A percentile compares a stretch with the other conserved stretches of the same genome.
Evolutionary conservation across 768 basidiomycete genomes (phyloP).

Genomic region (Pleurotus tuber-regium): DNA sequence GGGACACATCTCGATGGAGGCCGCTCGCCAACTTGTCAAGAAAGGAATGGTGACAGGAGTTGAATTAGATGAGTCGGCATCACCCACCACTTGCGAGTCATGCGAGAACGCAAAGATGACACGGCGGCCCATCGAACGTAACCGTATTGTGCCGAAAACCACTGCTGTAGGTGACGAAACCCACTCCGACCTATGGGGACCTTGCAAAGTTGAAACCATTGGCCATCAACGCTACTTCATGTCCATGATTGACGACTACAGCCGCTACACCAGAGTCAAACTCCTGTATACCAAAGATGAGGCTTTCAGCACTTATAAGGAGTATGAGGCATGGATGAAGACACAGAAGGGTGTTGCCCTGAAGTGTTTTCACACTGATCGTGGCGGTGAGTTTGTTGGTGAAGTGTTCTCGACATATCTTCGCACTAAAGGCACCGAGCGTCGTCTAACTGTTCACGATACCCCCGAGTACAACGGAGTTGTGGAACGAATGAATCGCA

Average conservation of each 20-base stretch:
- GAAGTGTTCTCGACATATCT: conserved; percentile 24
- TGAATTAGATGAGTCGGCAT: conserved; percentile 16
- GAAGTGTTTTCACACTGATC: conserved; percentile 27
- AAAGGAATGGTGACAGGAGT: conserved; percentile 22
- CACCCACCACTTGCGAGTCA: conserved; percentile 20
- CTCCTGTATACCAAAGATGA: conserved; percentile 21
- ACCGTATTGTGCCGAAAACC: conserved; percentile 10
- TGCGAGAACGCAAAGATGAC: conserved; percentile 30
- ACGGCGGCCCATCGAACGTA: conserved; percentile 13
- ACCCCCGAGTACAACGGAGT: conserved; percentile 36
- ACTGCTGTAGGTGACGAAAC: conserved; percentile 15
- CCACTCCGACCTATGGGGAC: conserved; percentile 36
- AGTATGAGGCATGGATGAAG: conserved; percentile 23
- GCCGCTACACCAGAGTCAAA: conserved; percentile 13
- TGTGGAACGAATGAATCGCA: conserved; percentile 32
- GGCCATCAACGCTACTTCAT: conserved; percentile 23
- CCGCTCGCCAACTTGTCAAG: conserved; percentile 18
- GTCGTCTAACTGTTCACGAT: conserved; percentile 29
- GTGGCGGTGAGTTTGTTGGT: conserved; percentile 33
- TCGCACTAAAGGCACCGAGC: conserved; percentile 25
- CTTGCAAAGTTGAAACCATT: conserved; percentile 18
- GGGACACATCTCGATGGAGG: conserved; percentile 22
- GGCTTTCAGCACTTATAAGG: conserved; percentile 19
- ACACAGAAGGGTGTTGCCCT: conserved; percentile 18
- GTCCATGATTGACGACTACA: conserved; percentile 26